Percentiles rank a stretch among this genome's conserved stretches.
Conservation (phyloP, 495 filamentous ascomycete genomes). For the Annulohypoxylon moriforme region DNA sequence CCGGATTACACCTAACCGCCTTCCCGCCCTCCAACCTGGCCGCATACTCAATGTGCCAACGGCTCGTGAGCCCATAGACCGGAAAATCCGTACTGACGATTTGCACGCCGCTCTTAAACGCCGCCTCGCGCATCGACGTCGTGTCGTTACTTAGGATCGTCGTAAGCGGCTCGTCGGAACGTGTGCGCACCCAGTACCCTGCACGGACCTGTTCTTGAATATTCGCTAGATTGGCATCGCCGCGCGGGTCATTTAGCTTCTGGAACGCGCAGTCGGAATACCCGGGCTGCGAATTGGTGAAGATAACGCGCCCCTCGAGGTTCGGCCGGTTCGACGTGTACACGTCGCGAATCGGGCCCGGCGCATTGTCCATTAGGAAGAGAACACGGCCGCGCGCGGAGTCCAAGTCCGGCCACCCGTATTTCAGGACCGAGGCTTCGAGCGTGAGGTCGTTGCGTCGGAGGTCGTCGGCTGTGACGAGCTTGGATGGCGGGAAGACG, state of each 20-base stretch:
- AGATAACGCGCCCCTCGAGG: constrained; percentile 46
- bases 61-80: constrained; percentile 28
- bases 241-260: constrained; percentile 45
- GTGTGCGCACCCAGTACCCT: constrained; percentile 49
- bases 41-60: constrained; percentile 34
- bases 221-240: constrained; percentile 27
- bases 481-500: constrained; percentile 34
- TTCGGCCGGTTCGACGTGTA: constrained; percentile 39
- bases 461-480: constrained; percentile 45
- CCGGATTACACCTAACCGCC: constrained; percentile 33
- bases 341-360: constrained; percentile 33
- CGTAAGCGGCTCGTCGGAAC: constrained; percentile 44
- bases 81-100: constrained; percentile 39
- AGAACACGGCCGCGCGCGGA: constrained; percentile 34
- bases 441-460: constrained; percentile 34
- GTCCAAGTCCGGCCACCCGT: constrained; percentile 46
- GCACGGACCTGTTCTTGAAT: constrained; percentile 47
- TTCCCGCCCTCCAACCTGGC: constrained; percentile 27
- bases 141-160: constrained; percentile 36
- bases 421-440: constrained; percentile 37
- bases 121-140: constrained; percentile 23
- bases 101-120: constrained; percentile 36
- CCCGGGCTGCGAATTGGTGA: constrained; percentile 48
- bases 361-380: constrained; percentile 50
- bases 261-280: constrained; percentile 44